A percentile compares a stretch with the other conserved stretches of the same genome.
Conservation (phyloP, 495 filamentous ascomycete genomes). For the Sphaerosporella brunnea region DNA sequence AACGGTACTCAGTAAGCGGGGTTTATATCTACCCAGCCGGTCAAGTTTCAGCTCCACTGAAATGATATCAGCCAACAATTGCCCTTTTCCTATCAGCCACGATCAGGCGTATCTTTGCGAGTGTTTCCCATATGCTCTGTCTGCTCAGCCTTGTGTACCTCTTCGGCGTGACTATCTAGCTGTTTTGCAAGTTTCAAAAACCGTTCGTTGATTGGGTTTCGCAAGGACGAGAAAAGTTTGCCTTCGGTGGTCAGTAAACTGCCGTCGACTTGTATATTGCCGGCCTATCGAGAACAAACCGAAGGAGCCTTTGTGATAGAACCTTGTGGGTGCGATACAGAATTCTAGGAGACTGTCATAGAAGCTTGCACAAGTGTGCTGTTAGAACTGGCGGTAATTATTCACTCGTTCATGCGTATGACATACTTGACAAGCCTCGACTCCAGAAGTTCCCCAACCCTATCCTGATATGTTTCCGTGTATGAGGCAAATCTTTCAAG, state of each 20-base stretch:
- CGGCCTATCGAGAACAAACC: not conserved
- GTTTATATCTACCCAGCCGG: not conserved
- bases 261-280: not conserved
- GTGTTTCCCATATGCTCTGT: not conserved
- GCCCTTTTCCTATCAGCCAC: too few species aligned
- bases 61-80: too few species aligned
- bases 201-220: not conserved
- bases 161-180: constrained; percentile 1
- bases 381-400: not conserved
- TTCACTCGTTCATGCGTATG: too few species aligned
- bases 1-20: not conserved
- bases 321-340: constrained; percentile 4
- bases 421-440: not conserved
- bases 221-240: not conserved
- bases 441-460: constrained; percentile 3
- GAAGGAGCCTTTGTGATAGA: not conserved
- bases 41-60: not conserved
- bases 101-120: not conserved
- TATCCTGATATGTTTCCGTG: not conserved
- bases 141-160: constrained; percentile 1
- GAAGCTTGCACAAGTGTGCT: not conserved
- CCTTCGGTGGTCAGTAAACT: not conserved
- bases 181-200: not conserved
- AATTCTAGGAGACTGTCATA: constrained; percentile 4
- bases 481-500: constrained; percentile 4